phyloP scores from a whole-genome alignment of 2,329 filamentous ascomycete species.

The Stachybotrys chartarum region DNA sequence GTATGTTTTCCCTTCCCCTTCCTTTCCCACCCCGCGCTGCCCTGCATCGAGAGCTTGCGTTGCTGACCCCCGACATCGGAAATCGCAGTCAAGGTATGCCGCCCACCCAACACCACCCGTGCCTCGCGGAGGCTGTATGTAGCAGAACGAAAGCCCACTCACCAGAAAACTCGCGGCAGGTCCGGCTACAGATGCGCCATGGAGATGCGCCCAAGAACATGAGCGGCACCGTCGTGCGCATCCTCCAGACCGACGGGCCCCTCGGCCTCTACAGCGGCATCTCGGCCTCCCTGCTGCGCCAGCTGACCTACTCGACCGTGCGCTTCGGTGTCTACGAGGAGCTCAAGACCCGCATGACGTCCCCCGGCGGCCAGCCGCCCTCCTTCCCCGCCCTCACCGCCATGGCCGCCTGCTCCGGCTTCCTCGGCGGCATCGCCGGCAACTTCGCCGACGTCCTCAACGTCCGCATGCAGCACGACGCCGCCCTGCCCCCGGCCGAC shows the following conservation, averaged over 20 bases:
- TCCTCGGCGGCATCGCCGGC: slow-evolving; percentile 81
- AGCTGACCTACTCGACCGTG: slow-evolving; percentile 92
- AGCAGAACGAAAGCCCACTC: no score
- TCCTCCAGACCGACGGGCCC: slow-evolving; percentile 69
- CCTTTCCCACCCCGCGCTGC: background rate
- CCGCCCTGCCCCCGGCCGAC: slow-evolving; percentile 63
- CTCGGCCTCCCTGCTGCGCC: slow-evolving; percentile 85
- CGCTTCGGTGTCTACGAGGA: slow-evolving; percentile 97
- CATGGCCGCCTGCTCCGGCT: slow-evolving; percentile 77
- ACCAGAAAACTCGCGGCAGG: slow-evolving; percentile 37
- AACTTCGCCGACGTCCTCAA: slow-evolving; percentile 96
- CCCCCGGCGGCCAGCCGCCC: slow-evolving; percentile 41
- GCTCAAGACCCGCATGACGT: slow-evolving; percentile 59
- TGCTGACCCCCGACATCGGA: background rate
- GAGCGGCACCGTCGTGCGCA: slow-evolving; percentile 77
- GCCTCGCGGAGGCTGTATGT: no score
- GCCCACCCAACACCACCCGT: no score
- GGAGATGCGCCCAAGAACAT: slow-evolving; percentile 72
- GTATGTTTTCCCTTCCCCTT: slow-evolving; percentile 43
- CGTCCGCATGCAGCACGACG: slow-evolving; percentile 95
- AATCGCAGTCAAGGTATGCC: background rate
- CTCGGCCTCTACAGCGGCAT: slow-evolving; percentile 83
- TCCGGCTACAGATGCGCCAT: slow-evolving; percentile 79
- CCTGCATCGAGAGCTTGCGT: no score
- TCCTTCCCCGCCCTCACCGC: slow-evolving; percentile 71